Evolutionary conservation across 2,329 filamentous ascomycete genomes (phyloP).

Genomic region (Cercospora zeae-maydis): DNA sequence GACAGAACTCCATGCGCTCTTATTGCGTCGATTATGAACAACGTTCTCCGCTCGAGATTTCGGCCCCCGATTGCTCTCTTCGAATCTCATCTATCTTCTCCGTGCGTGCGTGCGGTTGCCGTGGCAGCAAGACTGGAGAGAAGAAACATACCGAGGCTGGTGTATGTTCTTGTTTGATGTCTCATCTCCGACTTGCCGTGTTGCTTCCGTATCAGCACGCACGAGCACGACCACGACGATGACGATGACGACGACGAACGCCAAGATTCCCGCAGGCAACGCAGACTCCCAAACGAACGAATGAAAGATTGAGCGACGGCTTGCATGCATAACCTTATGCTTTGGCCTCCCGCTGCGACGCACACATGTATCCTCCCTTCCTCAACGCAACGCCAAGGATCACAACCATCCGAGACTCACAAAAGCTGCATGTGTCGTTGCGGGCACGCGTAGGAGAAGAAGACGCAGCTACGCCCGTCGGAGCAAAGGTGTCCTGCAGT

Average conservation of each 20-base stretch:
- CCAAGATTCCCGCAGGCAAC: too few relatives aligned
- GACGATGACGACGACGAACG: neutral
- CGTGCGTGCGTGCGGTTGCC: too few relatives aligned
- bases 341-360: too few relatives aligned
- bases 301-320: too few relatives aligned
- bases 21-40: neutral
- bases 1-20: neutral
- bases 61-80: neutral
- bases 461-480: neutral
- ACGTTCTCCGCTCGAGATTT: neutral
- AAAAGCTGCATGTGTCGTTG: neutral
- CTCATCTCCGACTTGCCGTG: constrained; percentile 14
- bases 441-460: neutral
- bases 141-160: constrained; percentile 3
- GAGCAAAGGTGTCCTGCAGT: too few relatives aligned
- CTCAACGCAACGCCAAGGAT: neutral
- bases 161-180: constrained; percentile 3
- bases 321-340: too few relatives aligned
- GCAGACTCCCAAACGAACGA: too few relatives aligned
- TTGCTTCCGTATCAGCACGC: constrained; percentile 5
- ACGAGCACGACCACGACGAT: too few relatives aligned
- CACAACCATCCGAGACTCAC: neutral
- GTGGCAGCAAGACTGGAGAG: neutral
- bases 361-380: too few relatives aligned
- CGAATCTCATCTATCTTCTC: too few relatives aligned